These are phyloP conservation scores for Saprolegnia parasitica DNA, from an alignment of 352 stramenopile species.

Conservation along the genomic window DNA sequence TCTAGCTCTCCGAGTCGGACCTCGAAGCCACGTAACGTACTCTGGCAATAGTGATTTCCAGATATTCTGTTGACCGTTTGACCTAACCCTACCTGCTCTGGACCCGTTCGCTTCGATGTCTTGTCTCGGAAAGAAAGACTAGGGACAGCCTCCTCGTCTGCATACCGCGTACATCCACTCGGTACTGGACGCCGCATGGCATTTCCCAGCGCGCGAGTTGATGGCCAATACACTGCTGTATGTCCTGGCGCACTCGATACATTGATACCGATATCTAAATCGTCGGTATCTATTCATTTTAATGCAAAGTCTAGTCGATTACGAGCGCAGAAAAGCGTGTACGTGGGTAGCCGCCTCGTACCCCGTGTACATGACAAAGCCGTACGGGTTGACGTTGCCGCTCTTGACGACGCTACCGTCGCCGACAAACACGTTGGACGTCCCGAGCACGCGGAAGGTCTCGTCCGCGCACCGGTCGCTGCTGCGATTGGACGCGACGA, in stretches of 20 bases:
- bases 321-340: slow-evolving; percentile 5
- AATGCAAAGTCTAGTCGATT: background rate
- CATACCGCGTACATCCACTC: background rate
- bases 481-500: slow-evolving; percentile 41
- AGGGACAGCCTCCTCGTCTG: too few species aligned
- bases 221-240: too few species aligned
- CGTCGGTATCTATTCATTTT: background rate
- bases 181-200: background rate
- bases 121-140: too few species aligned
- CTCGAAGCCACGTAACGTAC: background rate
- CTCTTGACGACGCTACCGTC: slow-evolving; percentile 49
- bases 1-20: too few species aligned
- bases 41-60: background rate
- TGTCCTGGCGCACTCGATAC: too few species aligned
- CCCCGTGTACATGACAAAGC: slow-evolving; percentile 73
- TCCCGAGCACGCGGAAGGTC: slow-evolving; percentile 54
- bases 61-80: too few species aligned
- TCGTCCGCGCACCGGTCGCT: slow-evolving; percentile 49
- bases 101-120: too few species aligned
- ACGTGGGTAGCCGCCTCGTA: slow-evolving; percentile 35
- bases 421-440: slow-evolving; percentile 62
- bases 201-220: too few species aligned
- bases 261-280: too few species aligned
- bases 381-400: slow-evolving; percentile 58
- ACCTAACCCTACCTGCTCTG: too few species aligned